A percentile compares a stretch with the other conserved stretches of the same genome.
Evolutionary conservation across 805 yeast genomes (phyloP).

Genomic region (Candida pini): DNA sequence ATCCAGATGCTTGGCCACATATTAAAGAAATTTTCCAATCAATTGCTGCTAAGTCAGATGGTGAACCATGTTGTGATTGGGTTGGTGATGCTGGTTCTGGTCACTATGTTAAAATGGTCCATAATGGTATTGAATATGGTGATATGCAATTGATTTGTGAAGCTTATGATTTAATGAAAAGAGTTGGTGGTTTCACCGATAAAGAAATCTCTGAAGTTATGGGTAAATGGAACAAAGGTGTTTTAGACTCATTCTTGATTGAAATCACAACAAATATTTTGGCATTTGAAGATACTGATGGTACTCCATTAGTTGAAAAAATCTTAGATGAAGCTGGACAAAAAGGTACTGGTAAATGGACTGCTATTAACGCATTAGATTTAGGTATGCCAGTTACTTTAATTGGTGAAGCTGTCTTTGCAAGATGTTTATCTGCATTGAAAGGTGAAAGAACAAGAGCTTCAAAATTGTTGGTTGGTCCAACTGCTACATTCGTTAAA

Average conservation of each 20-base stretch:
- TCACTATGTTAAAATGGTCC: conserved; percentile 99
- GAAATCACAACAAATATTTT: conserved; percentile 96
- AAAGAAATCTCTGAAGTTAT: conserved; percentile 93
- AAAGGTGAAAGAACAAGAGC: conserved; percentile 90
- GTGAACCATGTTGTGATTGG: conserved; percentile 99
- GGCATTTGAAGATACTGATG: conserved; percentile 83
- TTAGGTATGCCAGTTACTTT: conserved; percentile 97
- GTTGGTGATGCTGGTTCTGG: conserved; percentile 99
- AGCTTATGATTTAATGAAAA: conserved; percentile 93
- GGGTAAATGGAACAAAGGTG: conserved; percentile 93
- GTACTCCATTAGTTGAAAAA: conserved; percentile 92
- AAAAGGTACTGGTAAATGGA: conserved; percentile 99
- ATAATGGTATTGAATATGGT: conserved; percentile 99
- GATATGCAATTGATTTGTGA: conserved; percentile 99
- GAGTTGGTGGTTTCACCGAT: conserved; percentile 85
- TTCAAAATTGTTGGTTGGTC: conserved; percentile 73
- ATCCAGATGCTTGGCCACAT: conserved; percentile 97
- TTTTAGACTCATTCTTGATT: conserved; percentile 91
- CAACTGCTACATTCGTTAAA: conserved; percentile 56
- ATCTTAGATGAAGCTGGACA: conserved; percentile 96
- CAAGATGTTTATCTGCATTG: conserved; percentile 92
- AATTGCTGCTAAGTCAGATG: conserved; percentile 92
- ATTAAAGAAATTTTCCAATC: conserved; percentile 95
- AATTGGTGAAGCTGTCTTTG: conserved; percentile 97
- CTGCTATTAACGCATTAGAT: conserved; percentile 96